A percentile compares a stretch with the other conserved stretches of the same genome.
Conservation (phyloP, 805 yeast genomes). For the Wickerhamomyces hampshirensis region DNA sequence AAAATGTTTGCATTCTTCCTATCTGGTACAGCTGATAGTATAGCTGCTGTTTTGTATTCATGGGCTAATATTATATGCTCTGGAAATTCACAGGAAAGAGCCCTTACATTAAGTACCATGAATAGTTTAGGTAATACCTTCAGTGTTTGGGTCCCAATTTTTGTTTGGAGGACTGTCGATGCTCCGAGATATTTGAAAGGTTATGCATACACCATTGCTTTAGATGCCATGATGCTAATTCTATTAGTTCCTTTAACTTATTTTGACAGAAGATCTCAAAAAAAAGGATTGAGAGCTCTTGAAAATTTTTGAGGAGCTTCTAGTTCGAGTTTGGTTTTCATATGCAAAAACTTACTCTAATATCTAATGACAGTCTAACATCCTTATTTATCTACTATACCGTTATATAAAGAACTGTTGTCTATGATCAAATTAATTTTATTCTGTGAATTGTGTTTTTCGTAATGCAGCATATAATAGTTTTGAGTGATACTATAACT, state of each 20-base stretch:
- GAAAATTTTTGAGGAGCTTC: background rate
- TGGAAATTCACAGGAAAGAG: conserved; percentile 47
- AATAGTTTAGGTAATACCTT: conserved; percentile 49
- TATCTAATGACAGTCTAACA: too few species aligned
- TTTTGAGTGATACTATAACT: too few species aligned
- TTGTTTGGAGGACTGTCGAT: conserved; percentile 37
- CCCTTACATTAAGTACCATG: conserved; percentile 47
- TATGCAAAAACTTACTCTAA: too few species aligned
- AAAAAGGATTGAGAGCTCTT: background rate
- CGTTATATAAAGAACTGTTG: too few species aligned
- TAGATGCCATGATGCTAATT: conserved; percentile 22
- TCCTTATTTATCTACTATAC: background rate
- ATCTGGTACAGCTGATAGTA: conserved; percentile 55
- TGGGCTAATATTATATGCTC: conserved; percentile 58
- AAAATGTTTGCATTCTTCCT: conserved; percentile 59
- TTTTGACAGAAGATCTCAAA: conserved; percentile 12
- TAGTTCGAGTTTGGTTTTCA: too few species aligned
- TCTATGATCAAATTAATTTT: too few species aligned
- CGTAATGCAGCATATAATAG: too few species aligned
- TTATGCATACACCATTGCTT: conserved; percentile 30
- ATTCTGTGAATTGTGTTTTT: too few species aligned
- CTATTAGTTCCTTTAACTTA: conserved; percentile 24
- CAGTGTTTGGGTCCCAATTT: conserved; percentile 45
- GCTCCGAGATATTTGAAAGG: conserved; percentile 56
- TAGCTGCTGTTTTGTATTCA: conserved; percentile 54